Conservation (phyloP, 345 rosid species). For the Salix caprea region DNA sequence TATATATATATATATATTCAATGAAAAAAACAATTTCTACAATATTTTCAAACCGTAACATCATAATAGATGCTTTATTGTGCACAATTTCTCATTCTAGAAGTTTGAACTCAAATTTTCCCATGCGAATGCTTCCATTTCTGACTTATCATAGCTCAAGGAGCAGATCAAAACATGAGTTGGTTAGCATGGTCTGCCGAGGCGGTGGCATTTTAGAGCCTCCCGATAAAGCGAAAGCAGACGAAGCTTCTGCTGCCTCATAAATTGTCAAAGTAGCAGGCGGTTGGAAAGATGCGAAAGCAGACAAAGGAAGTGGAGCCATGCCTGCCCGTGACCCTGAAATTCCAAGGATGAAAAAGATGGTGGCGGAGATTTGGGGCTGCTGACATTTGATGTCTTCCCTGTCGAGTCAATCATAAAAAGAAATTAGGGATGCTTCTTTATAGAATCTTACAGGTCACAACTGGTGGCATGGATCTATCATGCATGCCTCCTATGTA, state of each 20-base stretch:
- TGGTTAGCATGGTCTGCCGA: neutral
- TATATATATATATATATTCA: too few relatives aligned
- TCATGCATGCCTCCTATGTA: too few relatives aligned
- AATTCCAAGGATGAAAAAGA: neutral
- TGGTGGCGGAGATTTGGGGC: neutral
- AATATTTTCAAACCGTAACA: too few relatives aligned
- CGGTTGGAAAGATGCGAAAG: neutral
- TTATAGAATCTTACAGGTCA: too few relatives aligned
- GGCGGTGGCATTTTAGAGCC: neutral
- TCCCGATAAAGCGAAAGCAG: neutral
- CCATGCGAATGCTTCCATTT: neutral
- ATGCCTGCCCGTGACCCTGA: neutral
- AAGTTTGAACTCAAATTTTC: neutral
- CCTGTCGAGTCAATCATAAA: too few relatives aligned
- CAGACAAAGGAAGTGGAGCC: neutral
- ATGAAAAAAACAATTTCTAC: too few relatives aligned
- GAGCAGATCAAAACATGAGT: neutral
- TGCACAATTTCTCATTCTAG: neutral
- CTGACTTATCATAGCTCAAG: neutral
- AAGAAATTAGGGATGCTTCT: neutral
- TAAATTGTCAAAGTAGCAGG: neutral
- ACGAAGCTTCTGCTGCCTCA: neutral
- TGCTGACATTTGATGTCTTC: neutral
- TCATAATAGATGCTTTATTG: too few relatives aligned
- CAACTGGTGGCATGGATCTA: too few relatives aligned